Conservation (phyloP, 257 asterid species). For the Solanum chaucha region DNA sequence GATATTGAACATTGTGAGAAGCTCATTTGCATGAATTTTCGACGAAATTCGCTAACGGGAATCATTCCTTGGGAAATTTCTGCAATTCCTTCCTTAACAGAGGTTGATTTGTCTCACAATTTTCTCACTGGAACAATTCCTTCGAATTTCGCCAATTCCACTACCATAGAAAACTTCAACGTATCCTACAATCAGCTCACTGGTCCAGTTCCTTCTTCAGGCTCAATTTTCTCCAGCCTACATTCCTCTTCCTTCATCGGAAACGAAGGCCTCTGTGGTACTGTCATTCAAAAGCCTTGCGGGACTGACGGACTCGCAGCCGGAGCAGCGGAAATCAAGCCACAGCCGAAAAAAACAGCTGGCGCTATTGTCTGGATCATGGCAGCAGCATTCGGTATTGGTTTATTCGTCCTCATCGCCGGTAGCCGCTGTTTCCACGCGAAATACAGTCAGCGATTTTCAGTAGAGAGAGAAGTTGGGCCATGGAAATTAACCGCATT, state of each 20-base stretch:
- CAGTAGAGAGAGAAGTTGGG: conserved; percentile 29
- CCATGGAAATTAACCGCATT: conserved; percentile 89
- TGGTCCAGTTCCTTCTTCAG: conserved; percentile 75
- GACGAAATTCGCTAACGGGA: conserved; percentile 57
- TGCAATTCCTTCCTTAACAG: conserved; percentile 54
- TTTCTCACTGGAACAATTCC: conserved; percentile 72
- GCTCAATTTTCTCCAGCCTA: conserved; percentile 44
- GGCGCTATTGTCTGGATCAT: conserved; percentile 75
- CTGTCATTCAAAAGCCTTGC: conserved; percentile 42
- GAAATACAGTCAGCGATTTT: conserved; percentile 26
- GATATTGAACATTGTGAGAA: conserved; percentile 75
- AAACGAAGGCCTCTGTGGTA: conserved; percentile 79
- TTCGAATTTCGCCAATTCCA: conserved; percentile 57
- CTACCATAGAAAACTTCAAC: conserved; percentile 69
- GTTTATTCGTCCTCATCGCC: conserved; percentile 42
- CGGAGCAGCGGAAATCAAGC: conserved; percentile 25
- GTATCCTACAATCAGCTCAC: conserved; percentile 83
- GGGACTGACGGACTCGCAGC: conserved; percentile 12
- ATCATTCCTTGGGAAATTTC: conserved; percentile 96
- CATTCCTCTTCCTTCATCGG: conserved; percentile 72
- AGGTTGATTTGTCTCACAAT: conserved; percentile 69
- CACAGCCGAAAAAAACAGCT: conserved; percentile 44
- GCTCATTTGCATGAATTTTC: conserved; percentile 47
- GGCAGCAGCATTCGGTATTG: conserved; percentile 70
- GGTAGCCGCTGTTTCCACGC: conserved; percentile 55